Evolutionary conservation across 1,284 basidiomycete species (phyloP).

Genomic region (Tilletia walkeri): DNA sequence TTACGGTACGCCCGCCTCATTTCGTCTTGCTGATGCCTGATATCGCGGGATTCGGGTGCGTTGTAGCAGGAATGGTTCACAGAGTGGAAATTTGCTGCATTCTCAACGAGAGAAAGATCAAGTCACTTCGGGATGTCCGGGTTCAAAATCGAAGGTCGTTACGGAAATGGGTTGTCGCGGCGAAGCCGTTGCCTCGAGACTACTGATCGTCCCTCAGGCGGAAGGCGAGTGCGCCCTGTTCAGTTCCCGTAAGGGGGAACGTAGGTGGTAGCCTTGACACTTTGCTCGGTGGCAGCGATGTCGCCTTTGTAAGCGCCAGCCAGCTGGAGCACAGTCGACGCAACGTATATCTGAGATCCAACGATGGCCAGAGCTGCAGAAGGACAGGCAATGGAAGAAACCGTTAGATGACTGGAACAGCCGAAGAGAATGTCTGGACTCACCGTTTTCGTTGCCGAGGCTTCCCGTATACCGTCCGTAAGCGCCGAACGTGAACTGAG

Average conservation of each 20-base stretch:
- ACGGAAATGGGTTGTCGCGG: too few relatives aligned
- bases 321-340: background rate
- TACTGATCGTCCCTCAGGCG: too few relatives aligned
- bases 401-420: background rate
- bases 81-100: too few relatives aligned
- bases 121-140: too few relatives aligned
- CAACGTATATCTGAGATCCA: background rate
- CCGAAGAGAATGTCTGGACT: background rate
- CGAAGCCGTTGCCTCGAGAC: too few relatives aligned
- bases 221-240: too few relatives aligned
- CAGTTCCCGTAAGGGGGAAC: background rate
- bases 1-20: too few relatives aligned
- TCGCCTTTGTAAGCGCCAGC: constrained; percentile 5
- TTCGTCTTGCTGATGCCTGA: too few relatives aligned
- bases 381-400: background rate
- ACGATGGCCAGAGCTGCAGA: constrained; percentile 3
- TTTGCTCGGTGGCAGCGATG: background rate
- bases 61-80: too few relatives aligned
- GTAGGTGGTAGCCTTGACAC: background rate
- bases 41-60: too few relatives aligned
- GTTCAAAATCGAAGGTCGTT: too few relatives aligned
- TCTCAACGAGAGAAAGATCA: too few relatives aligned
- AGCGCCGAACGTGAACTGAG: background rate
- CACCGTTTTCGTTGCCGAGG: background rate
- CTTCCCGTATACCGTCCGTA: background rate